A percentile compares a stretch with the other conserved stretches of the same genome.
Conservation (phyloP, 495 filamentous ascomycete genomes). For the Glarea lozoyensis region DNA sequence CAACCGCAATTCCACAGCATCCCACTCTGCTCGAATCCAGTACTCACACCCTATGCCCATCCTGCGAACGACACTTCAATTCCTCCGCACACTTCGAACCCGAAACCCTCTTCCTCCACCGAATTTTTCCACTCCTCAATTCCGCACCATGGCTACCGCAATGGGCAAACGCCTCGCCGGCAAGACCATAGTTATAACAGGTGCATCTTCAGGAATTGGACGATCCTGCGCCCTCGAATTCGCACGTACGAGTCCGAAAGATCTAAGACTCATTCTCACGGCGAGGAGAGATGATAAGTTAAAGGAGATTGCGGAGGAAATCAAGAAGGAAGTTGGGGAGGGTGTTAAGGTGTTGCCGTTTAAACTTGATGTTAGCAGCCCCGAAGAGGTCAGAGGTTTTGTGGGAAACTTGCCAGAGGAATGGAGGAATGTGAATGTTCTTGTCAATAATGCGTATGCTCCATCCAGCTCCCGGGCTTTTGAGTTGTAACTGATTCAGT, state of each 20-base stretch:
- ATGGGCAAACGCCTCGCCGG: slow-evolving; percentile 80
- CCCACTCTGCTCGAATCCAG: not conserved
- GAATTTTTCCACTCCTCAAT: not conserved
- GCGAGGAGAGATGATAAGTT: slow-evolving; percentile 75
- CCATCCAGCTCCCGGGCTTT: not conserved
- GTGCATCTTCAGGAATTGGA: slow-evolving; percentile 91
- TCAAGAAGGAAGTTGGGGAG: slow-evolving; percentile 67
- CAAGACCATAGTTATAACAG: slow-evolving; percentile 91
- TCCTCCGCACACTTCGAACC: slow-evolving; percentile 10
- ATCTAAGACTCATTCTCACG: slow-evolving; percentile 78
- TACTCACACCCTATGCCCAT: slow-evolving; percentile 10
- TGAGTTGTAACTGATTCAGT: not conserved
- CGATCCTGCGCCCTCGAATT: slow-evolving; percentile 83
- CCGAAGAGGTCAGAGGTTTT: slow-evolving; percentile 67
- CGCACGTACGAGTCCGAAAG: slow-evolving; percentile 71
- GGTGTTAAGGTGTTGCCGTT: slow-evolving; percentile 77
- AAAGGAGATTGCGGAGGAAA: slow-evolving; percentile 66
- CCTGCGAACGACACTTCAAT: slow-evolving; percentile 2
- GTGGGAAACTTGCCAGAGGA: slow-evolving; percentile 66
- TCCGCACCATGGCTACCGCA: slow-evolving; percentile 59
- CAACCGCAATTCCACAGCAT: no score
- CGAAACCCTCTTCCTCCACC: not conserved
- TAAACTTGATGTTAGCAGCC: slow-evolving; percentile 78
- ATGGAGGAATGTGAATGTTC: slow-evolving; percentile 77
- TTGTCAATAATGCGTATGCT: slow-evolving; percentile 95